Evolutionary conservation across 345 rosid species (phyloP), one percentile per base, ranked within the genome.

Genomic region (Populus ilicifolia): DNA sequence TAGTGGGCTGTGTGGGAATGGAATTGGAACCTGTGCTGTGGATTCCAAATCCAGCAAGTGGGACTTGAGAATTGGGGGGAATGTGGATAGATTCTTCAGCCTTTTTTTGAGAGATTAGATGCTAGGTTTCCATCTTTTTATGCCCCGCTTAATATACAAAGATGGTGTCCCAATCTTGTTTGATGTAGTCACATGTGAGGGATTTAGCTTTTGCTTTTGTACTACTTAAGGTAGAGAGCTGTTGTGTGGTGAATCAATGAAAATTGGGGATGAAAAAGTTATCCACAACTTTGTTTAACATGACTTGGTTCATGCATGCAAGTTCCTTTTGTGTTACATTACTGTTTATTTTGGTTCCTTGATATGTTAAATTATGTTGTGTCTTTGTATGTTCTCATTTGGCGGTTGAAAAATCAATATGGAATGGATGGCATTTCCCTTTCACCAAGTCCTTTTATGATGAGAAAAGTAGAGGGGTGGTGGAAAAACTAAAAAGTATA

Each of bases 31-130:
- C n/a, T 64, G 12, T 67, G 79, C 74, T 66, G n/a, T 66, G 79
- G 84, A 78, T 66, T 71, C 79, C 74, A 65, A 74, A 67, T 71
- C 77, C 66, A 48, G 33, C 36, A 17, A 48, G 80, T 77, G 43
- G 79, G 75, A 62, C 66, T 54, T 69, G 56, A 9, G 67, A 62
- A 69, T 25, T 74, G 43, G 65, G 44, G 74, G 77, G 61, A 68
- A 33, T 52, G 48, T 73, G 52, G 5, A 35, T 35, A 17, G 17
- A 11, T 23, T 35, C 54, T 67, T 72, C 62, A 41, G 6, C 13
- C 59, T 39, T 66, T 71, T 10, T 10, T 2, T 5, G 39, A 69
- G 39, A 72, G 39, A 63, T 73, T 36, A 30, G 80, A 48, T 75
- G 64, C 70, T 5, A 17, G 62, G 8, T 21, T 70, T 2, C 8